phyloP scores from a whole-genome alignment of 2,329 filamentous ascomycete species.

The Delphinella strobiligena region DNA sequence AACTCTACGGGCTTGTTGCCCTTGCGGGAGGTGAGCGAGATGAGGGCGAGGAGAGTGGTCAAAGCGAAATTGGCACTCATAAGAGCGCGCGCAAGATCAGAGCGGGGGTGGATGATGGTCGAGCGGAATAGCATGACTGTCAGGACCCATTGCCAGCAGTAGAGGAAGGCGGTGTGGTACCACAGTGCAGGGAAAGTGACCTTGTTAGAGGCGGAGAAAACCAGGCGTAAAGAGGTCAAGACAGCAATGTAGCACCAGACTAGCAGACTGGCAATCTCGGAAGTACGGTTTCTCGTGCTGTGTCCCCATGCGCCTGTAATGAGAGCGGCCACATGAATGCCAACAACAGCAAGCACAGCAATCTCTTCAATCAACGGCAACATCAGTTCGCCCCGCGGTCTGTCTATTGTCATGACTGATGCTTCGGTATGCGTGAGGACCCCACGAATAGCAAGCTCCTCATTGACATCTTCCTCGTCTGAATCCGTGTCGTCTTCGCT shows the following conservation, averaged over 20 bases:
- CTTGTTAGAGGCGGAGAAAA: slow-evolving; percentile 47
- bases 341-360: slow-evolving; percentile 60
- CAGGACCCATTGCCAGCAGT: slow-evolving; percentile 71
- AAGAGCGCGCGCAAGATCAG: slow-evolving; percentile 49
- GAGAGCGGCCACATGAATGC: slow-evolving; percentile 54
- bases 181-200: slow-evolving; percentile 64
- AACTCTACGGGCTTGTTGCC: slow-evolving; percentile 82
- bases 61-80: slow-evolving; percentile 64
- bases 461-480: slow-evolving; percentile 47
- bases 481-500: slow-evolving; percentile 29
- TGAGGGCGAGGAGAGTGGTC: slow-evolving; percentile 58
- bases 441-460: slow-evolving; percentile 42
- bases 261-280: slow-evolving; percentile 54
- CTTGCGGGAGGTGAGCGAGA: slow-evolving; percentile 73
- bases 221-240: slow-evolving; percentile 59
- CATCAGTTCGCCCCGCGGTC: slow-evolving; percentile 59
- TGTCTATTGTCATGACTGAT: slow-evolving; percentile 56
- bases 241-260: slow-evolving; percentile 73
- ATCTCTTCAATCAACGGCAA: slow-evolving; percentile 64
- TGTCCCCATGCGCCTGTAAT: slow-evolving; percentile 45
- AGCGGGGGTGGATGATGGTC: slow-evolving; percentile 63
- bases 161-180: slow-evolving; percentile 85
- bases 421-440: slow-evolving; percentile 38
- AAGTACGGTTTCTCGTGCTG: slow-evolving; percentile 30
- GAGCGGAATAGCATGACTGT: slow-evolving; percentile 71